Evolutionary conservation across 768 basidiomycete genomes (phyloP), one percentile per base, ranked within the genome.

Genomic region (Podaxis sp.): DNA sequence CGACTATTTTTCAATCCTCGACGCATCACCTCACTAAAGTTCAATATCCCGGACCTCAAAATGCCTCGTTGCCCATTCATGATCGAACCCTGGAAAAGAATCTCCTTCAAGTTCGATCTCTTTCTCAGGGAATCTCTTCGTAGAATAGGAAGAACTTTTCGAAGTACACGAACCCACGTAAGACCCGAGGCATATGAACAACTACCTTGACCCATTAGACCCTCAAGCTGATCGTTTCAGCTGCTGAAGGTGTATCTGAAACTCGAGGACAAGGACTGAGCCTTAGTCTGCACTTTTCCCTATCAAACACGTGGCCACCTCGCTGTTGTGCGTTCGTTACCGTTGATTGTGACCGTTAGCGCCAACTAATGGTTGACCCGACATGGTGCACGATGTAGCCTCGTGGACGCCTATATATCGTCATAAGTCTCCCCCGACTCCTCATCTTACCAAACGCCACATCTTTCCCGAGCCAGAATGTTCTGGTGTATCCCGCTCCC

Each of bases 371-470:
- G 32, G 32, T 44, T 36, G 21, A 27, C 52, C 56, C 40, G 42
- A 23, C 40, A 27, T 46, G 44, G 44, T 61, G 64, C 75, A 76
- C 72, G 76, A 76, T 74, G 76, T 60, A 67, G 74, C 76, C 74
- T 76, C 76, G 72, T 77, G 76, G 69, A 57, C 55, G 42, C 51
- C 50, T 50, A 62, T 40, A 61, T 61, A 61, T 55, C 46, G 42
- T 61, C 52, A 55, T 61, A 55, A 47, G 35, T 11, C 46, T 28
- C 13, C 52, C 42, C 48, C 48, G 47, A 10, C 46, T 55, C 35
- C n/a, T 28, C 28, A 11, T 18, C 27, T 40, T 36, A 23, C 59
- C 59, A 44, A 23, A 46, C 52, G 51, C 59, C 59, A 60, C 52
- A 36, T 54, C 59, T 61, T 64, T 61, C 61, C 61, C 59, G 62